Conservation (phyloP, 2,329 filamentous ascomycete genomes). For the Pseudocercospora crystallina region DNA sequence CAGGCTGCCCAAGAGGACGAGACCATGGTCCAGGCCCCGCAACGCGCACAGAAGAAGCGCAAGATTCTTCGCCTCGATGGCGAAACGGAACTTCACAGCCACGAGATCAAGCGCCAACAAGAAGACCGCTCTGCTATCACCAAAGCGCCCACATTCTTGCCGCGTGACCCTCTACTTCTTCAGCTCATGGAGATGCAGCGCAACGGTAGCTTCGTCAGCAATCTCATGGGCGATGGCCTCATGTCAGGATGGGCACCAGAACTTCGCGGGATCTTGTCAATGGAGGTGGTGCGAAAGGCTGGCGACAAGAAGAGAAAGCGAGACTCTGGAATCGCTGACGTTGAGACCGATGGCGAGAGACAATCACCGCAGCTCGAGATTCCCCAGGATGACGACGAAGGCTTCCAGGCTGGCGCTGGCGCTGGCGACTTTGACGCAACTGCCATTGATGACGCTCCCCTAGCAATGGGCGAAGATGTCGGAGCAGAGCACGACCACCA, state of each 20-base stretch:
- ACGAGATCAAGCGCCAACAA: conserved; percentile 82
- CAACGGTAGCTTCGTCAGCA: conserved; percentile 84
- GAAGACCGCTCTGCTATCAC: conserved; percentile 83
- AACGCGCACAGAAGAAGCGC: conserved; percentile 70
- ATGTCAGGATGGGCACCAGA: conserved; percentile 82
- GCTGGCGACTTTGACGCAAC: conserved; percentile 12
- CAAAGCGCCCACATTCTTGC: conserved; percentile 77
- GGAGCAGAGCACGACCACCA: conserved; percentile 9
- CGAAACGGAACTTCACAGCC: conserved; percentile 72
- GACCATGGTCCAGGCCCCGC: conserved; percentile 60
- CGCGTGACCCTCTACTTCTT: conserved; percentile 81
- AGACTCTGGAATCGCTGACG: conserved; percentile 75
- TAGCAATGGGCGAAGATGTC: conserved; percentile 24
- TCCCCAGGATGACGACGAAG: conserved; percentile 34
- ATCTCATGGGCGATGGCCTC: conserved; percentile 77
- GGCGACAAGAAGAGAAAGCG: conserved; percentile 91
- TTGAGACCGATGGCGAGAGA: conserved; percentile 56
- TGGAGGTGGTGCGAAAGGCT: conserved; percentile 73
- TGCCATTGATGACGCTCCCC: conserved; percentile 33
- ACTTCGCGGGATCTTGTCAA: conserved; percentile 83
- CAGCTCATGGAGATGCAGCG: conserved; percentile 90
- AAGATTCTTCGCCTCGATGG: conserved; percentile 81
- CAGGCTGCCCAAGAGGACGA: conserved; percentile 44
- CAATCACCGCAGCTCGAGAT: conserved; percentile 32
- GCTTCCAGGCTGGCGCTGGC: conserved; percentile 31